A percentile compares a stretch with the other conserved stretches of the same genome.
phyloP scores from a whole-genome alignment of 306 rosid species.

The Trifolium subterraneum region DNA sequence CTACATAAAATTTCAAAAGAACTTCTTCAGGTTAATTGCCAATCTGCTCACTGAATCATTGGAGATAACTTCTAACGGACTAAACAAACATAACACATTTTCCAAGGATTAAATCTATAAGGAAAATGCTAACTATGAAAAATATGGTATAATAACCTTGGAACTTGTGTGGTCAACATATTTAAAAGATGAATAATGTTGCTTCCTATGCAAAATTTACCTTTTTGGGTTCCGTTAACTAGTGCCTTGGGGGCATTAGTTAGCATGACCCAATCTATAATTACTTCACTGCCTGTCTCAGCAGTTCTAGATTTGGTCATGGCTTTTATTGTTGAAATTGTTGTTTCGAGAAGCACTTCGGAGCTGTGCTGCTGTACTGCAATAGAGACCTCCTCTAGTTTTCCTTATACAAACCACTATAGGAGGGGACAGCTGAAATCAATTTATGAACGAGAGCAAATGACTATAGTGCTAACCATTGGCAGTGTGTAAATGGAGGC shows the following conservation, averaged over 20 bases:
- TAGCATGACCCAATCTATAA: no score
- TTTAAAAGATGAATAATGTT: no score
- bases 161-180: no score
- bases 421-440: neutral
- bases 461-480: neutral
- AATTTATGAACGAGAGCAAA: neutral
- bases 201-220: no score
- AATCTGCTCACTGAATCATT: neutral
- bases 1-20: neutral
- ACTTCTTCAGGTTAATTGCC: neutral
- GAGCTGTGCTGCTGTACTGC: neutral
- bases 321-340: neutral
- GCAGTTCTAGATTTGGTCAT: neutral
- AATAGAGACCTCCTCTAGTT: neutral
- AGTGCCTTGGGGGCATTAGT: no score
- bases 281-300: neutral
- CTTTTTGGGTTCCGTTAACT: no score
- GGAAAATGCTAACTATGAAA: no score
- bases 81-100: neutral
- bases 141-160: no score
- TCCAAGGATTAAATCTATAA: neutral
- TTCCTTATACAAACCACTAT: neutral
- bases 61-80: neutral
- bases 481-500: neutral
- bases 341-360: neutral